These are phyloP conservation scores for Boletus insuetus DNA, from an alignment of 768 basidiomycete genomes.

Conservation along the genomic window DNA sequence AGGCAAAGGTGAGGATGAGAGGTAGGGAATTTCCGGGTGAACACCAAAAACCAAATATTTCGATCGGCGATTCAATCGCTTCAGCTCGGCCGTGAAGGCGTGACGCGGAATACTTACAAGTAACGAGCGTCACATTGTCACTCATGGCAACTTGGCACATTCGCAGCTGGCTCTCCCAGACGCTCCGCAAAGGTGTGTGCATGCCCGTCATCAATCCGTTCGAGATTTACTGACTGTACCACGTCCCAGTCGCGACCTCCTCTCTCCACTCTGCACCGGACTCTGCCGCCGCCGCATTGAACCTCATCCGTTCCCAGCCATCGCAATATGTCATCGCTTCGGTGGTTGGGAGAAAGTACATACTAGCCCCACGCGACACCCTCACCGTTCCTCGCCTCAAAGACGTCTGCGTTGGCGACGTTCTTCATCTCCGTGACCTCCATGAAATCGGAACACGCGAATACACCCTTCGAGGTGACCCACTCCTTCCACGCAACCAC, in stretches of 20 bases:
- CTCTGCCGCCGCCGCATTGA: slow-evolving; percentile 62
- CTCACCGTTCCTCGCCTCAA: slow-evolving; percentile 92
- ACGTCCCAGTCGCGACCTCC: slow-evolving; percentile 17
- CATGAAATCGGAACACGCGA: slow-evolving; percentile 95
- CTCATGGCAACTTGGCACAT: slow-evolving; percentile 18
- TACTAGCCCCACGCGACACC: slow-evolving; percentile 86
- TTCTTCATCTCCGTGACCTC: slow-evolving; percentile 78
- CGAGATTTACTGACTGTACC: slow-evolving; percentile 1
- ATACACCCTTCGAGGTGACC: slow-evolving; percentile 83
- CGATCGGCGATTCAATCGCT: slow-evolving; percentile 29
- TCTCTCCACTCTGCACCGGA: slow-evolving; percentile 35
- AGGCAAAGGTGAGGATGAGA: slow-evolving; percentile 46
- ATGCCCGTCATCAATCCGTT: background rate
- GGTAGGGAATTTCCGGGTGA: slow-evolving; percentile 35
- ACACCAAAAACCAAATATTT: slow-evolving; percentile 33
- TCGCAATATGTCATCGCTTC: slow-evolving; percentile 90
- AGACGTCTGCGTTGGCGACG: slow-evolving; percentile 81
- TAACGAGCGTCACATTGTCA: slow-evolving; percentile 4
- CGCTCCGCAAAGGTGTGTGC: slow-evolving; percentile 24
- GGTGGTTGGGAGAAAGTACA: slow-evolving; percentile 83
- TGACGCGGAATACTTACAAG: background rate
- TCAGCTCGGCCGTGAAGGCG: slow-evolving; percentile 9
- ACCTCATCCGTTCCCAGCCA: slow-evolving; percentile 86
- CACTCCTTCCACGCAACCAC: slow-evolving; percentile 59
- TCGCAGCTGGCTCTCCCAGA: slow-evolving; percentile 27